phyloP scores from a whole-genome alignment of 352 stramenopile genomes.

The Globisporangium uncinulatum region DNA sequence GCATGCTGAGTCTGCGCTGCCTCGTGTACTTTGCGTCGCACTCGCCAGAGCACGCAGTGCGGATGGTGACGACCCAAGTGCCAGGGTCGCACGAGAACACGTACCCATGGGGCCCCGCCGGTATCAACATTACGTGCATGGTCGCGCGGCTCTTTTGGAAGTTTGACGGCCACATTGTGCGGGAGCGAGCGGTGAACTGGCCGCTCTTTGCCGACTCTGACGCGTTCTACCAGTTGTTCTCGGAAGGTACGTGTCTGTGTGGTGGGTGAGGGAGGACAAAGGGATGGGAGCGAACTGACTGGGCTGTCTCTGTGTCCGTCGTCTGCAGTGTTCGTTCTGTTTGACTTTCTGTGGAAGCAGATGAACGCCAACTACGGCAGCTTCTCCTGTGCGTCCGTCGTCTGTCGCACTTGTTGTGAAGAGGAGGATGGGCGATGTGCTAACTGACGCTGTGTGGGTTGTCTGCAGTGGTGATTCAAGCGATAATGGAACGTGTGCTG shows the following conservation, averaged over 20 bases:
- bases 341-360: slow-evolving; percentile 79
- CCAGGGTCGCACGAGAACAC: slow-evolving; percentile 75
- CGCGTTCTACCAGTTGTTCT: slow-evolving; percentile 76
- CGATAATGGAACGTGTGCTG: slow-evolving; percentile 58
- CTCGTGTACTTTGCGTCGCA: slow-evolving; percentile 76
- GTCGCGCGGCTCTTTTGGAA: slow-evolving; percentile 77
- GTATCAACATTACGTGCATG: slow-evolving; percentile 86
- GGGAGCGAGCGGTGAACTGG: slow-evolving; percentile 63
- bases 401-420: background rate
- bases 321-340: slow-evolving; percentile 65
- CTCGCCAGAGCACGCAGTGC: slow-evolving; percentile 58
- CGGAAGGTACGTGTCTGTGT: slow-evolving; percentile 25
- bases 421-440: too few species aligned
- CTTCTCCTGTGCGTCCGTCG: slow-evolving; percentile 52
- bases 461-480: slow-evolving; percentile 69
- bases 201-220: slow-evolving; percentile 61
- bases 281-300: background rate
- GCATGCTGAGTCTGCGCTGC: slow-evolving; percentile 74
- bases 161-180: slow-evolving; percentile 62
- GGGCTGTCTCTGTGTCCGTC: background rate
- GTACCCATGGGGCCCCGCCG: slow-evolving; percentile 78
- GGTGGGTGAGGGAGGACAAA: background rate
- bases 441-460: background rate
- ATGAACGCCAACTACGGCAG: slow-evolving; percentile 85
- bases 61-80: slow-evolving; percentile 74